These are phyloP conservation scores for Kazachstania taianensis DNA, from an alignment of 805 yeast genomes.

Conservation along the genomic window DNA sequence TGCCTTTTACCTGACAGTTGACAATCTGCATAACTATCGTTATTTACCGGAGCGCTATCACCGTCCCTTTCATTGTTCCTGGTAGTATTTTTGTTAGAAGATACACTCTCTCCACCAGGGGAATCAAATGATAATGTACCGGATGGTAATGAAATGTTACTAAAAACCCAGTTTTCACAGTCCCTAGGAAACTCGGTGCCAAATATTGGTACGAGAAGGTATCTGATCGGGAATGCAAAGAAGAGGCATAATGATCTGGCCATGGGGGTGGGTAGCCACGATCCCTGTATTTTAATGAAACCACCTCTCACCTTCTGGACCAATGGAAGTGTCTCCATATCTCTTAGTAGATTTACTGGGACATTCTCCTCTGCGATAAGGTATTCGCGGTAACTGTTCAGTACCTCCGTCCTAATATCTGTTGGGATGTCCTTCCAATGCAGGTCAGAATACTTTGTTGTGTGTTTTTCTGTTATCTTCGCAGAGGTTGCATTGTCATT, in stretches of 20 bases:
- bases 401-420: conserved; percentile 10
- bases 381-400: conserved; percentile 9
- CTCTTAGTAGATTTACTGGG: conserved; percentile 7
- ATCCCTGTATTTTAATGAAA: conserved; percentile 83
- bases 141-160: background rate
- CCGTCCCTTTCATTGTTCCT: no score
- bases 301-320: conserved; percentile 80
- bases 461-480: no score
- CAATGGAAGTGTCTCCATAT: conserved; percentile 15
- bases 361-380: conserved; percentile 8
- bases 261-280: conserved; percentile 73
- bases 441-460: conserved; percentile 16
- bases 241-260: conserved; percentile 59
- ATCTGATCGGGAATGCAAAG: conserved; percentile 71
- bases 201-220: conserved; percentile 67
- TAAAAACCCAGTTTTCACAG: conserved; percentile 20
- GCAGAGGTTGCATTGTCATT: background rate
- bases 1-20: no score
- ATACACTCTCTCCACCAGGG: no score
- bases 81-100: no score
- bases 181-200: conserved; percentile 48
- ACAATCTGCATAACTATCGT: no score
- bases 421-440: conserved; percentile 22
- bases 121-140: no score
- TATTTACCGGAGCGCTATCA: no score